Evolutionary conservation across 768 basidiomycete genomes (phyloP).

Genomic region (Mycena kentingensis): DNA sequence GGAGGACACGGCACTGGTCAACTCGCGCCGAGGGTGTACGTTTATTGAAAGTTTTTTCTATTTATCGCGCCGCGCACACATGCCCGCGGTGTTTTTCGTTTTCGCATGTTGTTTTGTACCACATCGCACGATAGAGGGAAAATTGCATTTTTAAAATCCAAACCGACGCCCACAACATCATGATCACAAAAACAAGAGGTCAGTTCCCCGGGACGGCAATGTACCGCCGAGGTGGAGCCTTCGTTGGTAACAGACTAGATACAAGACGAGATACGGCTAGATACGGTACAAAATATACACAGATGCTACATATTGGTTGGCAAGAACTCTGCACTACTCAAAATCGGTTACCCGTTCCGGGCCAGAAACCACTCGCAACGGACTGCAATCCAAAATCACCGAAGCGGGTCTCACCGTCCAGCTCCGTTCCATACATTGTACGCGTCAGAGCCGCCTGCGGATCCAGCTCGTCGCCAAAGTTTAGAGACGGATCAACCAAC

Average conservation of each 20-base stretch:
- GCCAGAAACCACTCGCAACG: conserved; percentile 73
- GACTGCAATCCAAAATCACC: conserved; percentile 83
- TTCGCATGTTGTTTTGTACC: no score
- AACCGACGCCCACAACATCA: no score
- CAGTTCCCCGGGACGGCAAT: no score
- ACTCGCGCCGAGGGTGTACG: no score
- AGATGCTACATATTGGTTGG: conserved; percentile 9
- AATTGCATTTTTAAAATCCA: no score
- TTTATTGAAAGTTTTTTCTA: no score
- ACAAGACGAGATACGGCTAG: neutral
- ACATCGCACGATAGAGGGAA: no score
- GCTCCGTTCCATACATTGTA: conserved; percentile 84
- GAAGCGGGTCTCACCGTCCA: conserved; percentile 81
- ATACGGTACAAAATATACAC: neutral
- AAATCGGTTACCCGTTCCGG: conserved; percentile 46
- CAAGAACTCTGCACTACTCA: no score
- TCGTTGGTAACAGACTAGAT: neutral
- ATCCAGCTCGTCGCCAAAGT: conserved; percentile 37
- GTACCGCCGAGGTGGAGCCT: neutral
- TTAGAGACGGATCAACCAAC: conserved; percentile 41
- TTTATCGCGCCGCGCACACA: no score
- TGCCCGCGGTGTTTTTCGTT: no score
- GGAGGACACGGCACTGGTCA: no score
- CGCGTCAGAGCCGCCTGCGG: conserved; percentile 50
- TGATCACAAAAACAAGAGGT: no score